Evolutionary conservation across 2,329 filamentous ascomycete species (phyloP), one percentile per base, ranked within the genome.

Genomic region (Calonectria montana): DNA sequence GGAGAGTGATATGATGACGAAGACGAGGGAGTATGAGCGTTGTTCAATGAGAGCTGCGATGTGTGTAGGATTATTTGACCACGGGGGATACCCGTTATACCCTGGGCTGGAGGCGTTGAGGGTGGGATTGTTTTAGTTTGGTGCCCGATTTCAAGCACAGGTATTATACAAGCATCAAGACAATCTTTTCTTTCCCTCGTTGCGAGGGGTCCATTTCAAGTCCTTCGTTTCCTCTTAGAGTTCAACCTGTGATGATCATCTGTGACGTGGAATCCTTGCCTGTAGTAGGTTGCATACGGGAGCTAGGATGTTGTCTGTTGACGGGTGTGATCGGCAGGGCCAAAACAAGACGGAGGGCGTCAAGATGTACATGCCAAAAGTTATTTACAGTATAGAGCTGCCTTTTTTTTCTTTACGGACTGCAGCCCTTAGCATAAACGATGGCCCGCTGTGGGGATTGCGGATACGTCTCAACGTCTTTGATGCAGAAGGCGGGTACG

Each of bases 31-130:
- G 55, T 35, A 67, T 48, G 31, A 62, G 27, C 18, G 43, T n/a
- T 63, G 27, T 45, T 47, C 55, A 21, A 48, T 57, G 50, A 25
- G 50, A 50, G 69, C 63, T 31, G 48, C 63, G 53, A 65, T 59
- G 66, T 66, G 57, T 77, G 72, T 75, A 74, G 73, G 76, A 77
- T 71, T 78, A 79, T 71, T 57, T 67, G 65, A 63, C 73, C 47
- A 61, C 39, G 73, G 70, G 73, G 70, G 73, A 78, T 79, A 79
- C 75, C 75, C 76, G 78, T 77, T 77, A 80, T 79, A 79, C 76
- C 78, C 72, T 75, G 78, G 75, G 72, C 64, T 61, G 70, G 71
- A 77, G 78, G 78, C 77, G 77, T 79, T 78, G 72, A 72, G 65
- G 77, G 65, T 75, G 71, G 74, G 67, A 65, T 73, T 61, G 53